phyloP scores from a whole-genome alignment of 2,329 filamentous ascomycete genomes.

The Xylariaceae sp. region DNA sequence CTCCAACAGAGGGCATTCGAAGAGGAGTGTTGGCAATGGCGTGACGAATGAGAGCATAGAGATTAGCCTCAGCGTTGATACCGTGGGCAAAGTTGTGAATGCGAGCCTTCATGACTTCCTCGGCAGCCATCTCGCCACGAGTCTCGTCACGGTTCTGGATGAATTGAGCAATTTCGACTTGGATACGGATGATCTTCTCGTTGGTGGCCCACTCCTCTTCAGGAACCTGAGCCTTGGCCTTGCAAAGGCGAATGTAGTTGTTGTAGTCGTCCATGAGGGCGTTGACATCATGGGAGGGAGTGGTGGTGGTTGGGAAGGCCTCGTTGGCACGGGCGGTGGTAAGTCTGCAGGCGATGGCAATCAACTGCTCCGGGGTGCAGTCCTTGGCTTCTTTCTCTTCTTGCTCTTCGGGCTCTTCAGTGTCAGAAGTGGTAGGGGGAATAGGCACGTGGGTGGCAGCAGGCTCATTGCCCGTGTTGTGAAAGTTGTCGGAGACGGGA shows the following conservation, averaged over 20 bases:
- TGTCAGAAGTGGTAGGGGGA: not conserved
- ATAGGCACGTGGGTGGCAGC: conserved; percentile 1
- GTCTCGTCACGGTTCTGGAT: conserved; percentile 33
- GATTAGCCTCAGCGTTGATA: conserved; percentile 17
- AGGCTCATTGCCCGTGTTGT: not conserved
- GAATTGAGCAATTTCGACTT: conserved; percentile 28
- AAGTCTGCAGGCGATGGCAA: conserved; percentile 28
- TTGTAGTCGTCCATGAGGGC: conserved; percentile 29
- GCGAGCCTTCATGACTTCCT: conserved; percentile 17
- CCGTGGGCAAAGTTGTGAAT: conserved; percentile 20
- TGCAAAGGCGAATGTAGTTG: conserved; percentile 25
- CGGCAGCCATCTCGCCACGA: conserved; percentile 15
- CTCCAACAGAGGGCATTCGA: no score
- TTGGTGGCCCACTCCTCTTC: conserved; percentile 12
- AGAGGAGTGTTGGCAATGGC: conserved; percentile 28
- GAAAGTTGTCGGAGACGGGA: not conserved
- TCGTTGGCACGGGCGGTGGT: conserved; percentile 27
- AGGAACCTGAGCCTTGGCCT: conserved; percentile 16
- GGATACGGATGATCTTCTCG: conserved; percentile 15
- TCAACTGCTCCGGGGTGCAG: conserved; percentile 11
- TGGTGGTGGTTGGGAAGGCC: conserved; percentile 28
- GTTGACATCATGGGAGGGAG: conserved; percentile 21
- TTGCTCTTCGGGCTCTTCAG: no score
- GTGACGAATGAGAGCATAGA: conserved; percentile 25
- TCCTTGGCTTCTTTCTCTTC: not conserved